phyloP scores from a whole-genome alignment of 371 early-diverging fungal genomes.

The Batrachochytrium dendrobatidis region DNA sequence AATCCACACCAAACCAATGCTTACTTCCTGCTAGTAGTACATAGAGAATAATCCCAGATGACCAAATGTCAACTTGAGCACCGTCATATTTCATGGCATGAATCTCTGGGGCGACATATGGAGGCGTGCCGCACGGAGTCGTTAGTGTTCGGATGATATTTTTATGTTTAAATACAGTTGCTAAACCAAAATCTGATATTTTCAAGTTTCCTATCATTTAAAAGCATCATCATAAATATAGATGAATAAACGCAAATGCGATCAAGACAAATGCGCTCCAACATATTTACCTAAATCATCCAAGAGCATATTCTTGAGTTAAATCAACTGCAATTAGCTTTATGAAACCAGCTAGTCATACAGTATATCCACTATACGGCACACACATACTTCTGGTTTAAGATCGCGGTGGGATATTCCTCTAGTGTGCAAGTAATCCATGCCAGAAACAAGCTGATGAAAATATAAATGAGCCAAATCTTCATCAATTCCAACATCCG shows the following conservation, averaged over 20 bases:
- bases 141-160: conserved; percentile 34
- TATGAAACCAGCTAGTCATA: neutral
- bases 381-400: conserved; percentile 46
- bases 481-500: conserved; percentile 65
- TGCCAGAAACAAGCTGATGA: conserved; percentile 54
- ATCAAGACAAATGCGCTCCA: neutral
- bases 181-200: conserved; percentile 58
- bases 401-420: conserved; percentile 52
- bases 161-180: conserved; percentile 48
- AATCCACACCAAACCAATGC: too few species aligned
- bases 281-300: conserved; percentile 23
- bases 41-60: conserved; percentile 54
- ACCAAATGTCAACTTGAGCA: conserved; percentile 55
- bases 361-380: conserved; percentile 4
- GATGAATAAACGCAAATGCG: neutral
- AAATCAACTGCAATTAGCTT: neutral
- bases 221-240: too few species aligned
- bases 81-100: conserved; percentile 50
- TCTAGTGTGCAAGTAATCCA: conserved; percentile 43
- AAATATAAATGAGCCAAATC: conserved; percentile 65
- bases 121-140: conserved; percentile 50
- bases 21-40: conserved; percentile 49
- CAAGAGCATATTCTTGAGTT: conserved; percentile 36
- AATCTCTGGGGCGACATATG: conserved; percentile 54
- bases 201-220: conserved; percentile 50